Percentiles rank a stretch among this genome's conserved stretches.
Evolutionary conservation across 441 rosid species (phyloP).

Genomic region (Eruca vesicaria): DNA sequence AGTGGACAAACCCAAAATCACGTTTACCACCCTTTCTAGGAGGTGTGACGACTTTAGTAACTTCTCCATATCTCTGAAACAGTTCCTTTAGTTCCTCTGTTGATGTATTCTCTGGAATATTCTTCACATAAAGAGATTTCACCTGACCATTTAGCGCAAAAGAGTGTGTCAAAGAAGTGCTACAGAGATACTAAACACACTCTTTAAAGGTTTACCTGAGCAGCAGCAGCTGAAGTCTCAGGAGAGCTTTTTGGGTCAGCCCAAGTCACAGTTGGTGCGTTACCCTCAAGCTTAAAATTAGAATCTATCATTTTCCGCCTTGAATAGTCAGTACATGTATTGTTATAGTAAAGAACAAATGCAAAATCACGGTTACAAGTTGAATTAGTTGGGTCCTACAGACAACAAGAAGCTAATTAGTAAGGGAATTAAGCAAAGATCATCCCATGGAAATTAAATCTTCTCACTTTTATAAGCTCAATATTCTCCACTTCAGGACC

Average conservation of each 20-base stretch:
- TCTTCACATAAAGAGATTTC: constrained; percentile 95
- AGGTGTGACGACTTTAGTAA: constrained; percentile 91
- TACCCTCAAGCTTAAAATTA: constrained; percentile 88
- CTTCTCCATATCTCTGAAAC: constrained; percentile 90
- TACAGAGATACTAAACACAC: background rate
- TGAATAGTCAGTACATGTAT: constrained; percentile 97
- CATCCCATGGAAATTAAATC: constrained; percentile 28
- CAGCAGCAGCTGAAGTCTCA: constrained; percentile 88
- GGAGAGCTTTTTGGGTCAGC: constrained; percentile 97
- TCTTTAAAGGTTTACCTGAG: constrained; percentile 54
- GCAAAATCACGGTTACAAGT: constrained; percentile 95
- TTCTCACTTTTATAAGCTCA: constrained; percentile 80
- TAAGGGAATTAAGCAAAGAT: background rate
- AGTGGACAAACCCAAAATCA: constrained; percentile 96
- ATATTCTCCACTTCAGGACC: constrained; percentile 92
- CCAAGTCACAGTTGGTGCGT: constrained; percentile 92
- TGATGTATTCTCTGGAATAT: constrained; percentile 84
- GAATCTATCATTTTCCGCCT: constrained; percentile 87
- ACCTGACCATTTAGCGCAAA: constrained; percentile 46
- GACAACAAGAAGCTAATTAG: constrained; percentile 24
- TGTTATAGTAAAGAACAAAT: constrained; percentile 86
- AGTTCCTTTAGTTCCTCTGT: constrained; percentile 81
- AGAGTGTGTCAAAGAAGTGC: background rate
- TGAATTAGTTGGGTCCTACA: constrained; percentile 86
- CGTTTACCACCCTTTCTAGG: constrained; percentile 95